Conservation (phyloP, 257 asterid genomes). For the Coffea canephora region DNA sequence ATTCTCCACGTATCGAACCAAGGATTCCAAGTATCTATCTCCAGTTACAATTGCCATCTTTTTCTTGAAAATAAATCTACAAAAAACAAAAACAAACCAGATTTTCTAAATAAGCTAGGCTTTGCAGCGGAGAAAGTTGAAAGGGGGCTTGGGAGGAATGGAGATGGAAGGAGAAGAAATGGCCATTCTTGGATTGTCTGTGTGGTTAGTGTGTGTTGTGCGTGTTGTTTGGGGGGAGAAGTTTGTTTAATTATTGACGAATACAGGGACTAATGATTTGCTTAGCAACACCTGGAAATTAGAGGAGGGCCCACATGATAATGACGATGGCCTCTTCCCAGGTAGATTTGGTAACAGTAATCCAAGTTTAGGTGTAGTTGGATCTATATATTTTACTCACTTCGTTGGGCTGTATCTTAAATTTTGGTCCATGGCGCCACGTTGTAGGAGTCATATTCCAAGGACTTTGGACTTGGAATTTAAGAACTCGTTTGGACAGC, state of each 20-base stretch:
- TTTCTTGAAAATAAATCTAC: background rate
- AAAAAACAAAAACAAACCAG: background rate
- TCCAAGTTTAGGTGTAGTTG: background rate
- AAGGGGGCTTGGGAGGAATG: conserved; percentile 67
- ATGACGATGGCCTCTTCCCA: background rate
- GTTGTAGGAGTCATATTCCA: too few species aligned
- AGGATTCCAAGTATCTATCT: conserved; percentile 78
- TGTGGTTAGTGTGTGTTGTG: background rate
- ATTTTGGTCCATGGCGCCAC: too few species aligned
- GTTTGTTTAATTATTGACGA: conserved; percentile 36
- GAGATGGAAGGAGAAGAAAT: conserved; percentile 25
- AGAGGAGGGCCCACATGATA: conserved; percentile 1
- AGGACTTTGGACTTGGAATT: too few species aligned
- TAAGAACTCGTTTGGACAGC: too few species aligned
- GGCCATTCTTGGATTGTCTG: conserved; percentile 25
- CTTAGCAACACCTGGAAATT: background rate
- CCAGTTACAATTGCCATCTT: conserved; percentile 81
- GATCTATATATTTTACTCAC: too few species aligned
- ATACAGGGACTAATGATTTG: conserved; percentile 21
- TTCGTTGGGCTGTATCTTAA: too few species aligned
- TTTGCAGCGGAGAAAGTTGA: conserved; percentile 15
- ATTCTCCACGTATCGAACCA: conserved; percentile 75
- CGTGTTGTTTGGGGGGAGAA: conserved; percentile 11
- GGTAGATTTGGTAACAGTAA: background rate
- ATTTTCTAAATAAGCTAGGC: conserved; percentile 18